Conservation (phyloP, 306 rosid genomes). For the Corylus americana region DNA sequence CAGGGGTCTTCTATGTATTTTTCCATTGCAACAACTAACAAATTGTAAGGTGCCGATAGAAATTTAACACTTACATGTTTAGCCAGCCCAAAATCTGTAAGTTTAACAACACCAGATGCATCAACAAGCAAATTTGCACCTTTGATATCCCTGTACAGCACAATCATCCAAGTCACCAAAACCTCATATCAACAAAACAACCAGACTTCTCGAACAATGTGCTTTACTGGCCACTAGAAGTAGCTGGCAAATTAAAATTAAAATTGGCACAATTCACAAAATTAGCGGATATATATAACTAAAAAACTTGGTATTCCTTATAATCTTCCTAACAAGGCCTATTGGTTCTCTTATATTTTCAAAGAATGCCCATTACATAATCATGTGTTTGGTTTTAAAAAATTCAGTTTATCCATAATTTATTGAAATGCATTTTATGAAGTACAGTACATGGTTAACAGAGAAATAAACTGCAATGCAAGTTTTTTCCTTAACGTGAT, state of each 20-base stretch:
- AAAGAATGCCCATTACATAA: background rate
- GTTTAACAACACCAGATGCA: constrained; percentile 79
- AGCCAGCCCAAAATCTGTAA: constrained; percentile 97
- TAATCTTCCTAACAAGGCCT: background rate
- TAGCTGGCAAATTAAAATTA: constrained; percentile 7
- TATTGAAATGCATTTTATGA: background rate
- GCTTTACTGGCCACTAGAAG: background rate
- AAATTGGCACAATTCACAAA: too few relatives aligned
- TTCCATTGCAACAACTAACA: background rate
- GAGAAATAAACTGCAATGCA: background rate
- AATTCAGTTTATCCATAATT: background rate
- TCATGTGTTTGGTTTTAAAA: background rate
- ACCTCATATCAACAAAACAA: constrained; percentile 21
- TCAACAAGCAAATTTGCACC: constrained; percentile 96
- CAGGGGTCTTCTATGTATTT: background rate
- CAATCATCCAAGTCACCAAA: constrained; percentile 11
- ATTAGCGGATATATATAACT: background rate
- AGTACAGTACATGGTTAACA: background rate
- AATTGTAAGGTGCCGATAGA: constrained; percentile 8
- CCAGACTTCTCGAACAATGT: constrained; percentile 10
- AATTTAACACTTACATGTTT: constrained; percentile 67
- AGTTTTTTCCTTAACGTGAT: background rate
- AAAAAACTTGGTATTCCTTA: background rate
- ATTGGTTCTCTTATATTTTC: background rate
- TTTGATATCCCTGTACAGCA: constrained; percentile 79